phyloP scores from a whole-genome alignment of 2,329 filamentous ascomycete genomes.

The Pestalotiopsis sp. region DNA sequence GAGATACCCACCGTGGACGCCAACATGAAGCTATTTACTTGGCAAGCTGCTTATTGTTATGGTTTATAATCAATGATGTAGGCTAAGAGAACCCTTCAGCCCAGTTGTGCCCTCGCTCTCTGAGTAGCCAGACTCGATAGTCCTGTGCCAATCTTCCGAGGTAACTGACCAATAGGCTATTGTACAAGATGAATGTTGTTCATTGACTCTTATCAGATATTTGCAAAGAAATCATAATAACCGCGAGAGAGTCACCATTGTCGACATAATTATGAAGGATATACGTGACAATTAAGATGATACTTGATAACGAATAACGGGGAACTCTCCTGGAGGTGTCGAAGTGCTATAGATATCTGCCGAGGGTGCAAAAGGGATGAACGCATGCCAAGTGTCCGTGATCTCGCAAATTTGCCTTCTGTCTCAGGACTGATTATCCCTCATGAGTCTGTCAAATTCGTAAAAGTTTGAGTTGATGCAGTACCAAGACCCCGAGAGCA shows the following conservation, averaged over 20 bases:
- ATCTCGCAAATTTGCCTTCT: not conserved
- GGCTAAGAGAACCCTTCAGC: not conserved
- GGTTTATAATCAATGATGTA: not conserved
- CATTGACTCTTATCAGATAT: too few species aligned
- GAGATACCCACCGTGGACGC: not conserved
- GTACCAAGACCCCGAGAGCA: not conserved
- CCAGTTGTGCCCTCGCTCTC: not conserved
- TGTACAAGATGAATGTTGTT: too few species aligned
- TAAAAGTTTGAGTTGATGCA: not conserved
- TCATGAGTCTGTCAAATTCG: not conserved
- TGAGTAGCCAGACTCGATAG: not conserved
- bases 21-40: not conserved
- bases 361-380: too few species aligned
- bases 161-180: not conserved
- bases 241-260: too few species aligned
- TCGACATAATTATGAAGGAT: too few species aligned
- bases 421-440: not conserved
- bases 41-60: not conserved
- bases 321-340: too few species aligned
- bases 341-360: too few species aligned
- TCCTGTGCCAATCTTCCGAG: not conserved
- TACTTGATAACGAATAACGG: too few species aligned
- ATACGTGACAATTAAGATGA: too few species aligned
- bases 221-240: too few species aligned
- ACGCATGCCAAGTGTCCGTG: too few species aligned